These are phyloP conservation scores for Phyllosticta ampelicida DNA, from an alignment of 2,329 filamentous ascomycete genomes.

Conservation along the genomic window DNA sequence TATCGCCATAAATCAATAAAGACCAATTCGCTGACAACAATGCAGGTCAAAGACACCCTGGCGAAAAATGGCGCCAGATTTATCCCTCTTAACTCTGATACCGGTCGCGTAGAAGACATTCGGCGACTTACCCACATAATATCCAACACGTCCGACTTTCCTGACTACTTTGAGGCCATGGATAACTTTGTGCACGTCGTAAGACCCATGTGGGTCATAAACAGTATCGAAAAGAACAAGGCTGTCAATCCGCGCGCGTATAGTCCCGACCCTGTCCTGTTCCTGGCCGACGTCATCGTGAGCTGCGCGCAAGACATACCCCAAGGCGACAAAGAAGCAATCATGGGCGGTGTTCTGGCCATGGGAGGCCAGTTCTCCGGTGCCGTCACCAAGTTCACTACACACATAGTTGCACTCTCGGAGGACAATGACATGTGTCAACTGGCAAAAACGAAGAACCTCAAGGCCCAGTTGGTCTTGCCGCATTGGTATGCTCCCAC, in stretches of 20 bases:
- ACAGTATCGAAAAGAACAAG: slow-evolving; percentile 58
- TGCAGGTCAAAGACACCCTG: slow-evolving; percentile 37
- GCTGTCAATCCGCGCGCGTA: slow-evolving; percentile 70
- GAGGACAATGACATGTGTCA: slow-evolving; percentile 63
- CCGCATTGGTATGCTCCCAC: slow-evolving; percentile 65
- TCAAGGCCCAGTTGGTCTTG: slow-evolving; percentile 72
- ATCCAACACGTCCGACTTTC: slow-evolving; percentile 77
- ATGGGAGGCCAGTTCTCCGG: slow-evolving; percentile 75
- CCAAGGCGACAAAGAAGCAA: slow-evolving; percentile 77
- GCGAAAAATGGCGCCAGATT: slow-evolving; percentile 39
- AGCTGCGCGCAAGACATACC: slow-evolving; percentile 80
- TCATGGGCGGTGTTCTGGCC: slow-evolving; percentile 78
- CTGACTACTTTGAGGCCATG: slow-evolving; percentile 66
- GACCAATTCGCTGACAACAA: slow-evolving; percentile 15
- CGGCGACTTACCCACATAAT: slow-evolving; percentile 52
- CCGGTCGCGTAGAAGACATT: slow-evolving; percentile 31
- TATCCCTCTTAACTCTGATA: slow-evolving; percentile 27
- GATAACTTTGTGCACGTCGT: slow-evolving; percentile 76
- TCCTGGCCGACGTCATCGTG: slow-evolving; percentile 76
- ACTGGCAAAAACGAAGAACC: slow-evolving; percentile 50
- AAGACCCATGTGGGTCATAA: slow-evolving; percentile 67
- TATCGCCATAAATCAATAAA: slow-evolving; percentile 14
- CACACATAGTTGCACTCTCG: slow-evolving; percentile 77
- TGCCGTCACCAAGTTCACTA: slow-evolving; percentile 61
- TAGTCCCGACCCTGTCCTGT: slow-evolving; percentile 82